Evolutionary conservation across 805 yeast species (phyloP), one percentile per base, ranked within the genome.

Genomic region (Wickerhamomyces hampshirensis): DNA sequence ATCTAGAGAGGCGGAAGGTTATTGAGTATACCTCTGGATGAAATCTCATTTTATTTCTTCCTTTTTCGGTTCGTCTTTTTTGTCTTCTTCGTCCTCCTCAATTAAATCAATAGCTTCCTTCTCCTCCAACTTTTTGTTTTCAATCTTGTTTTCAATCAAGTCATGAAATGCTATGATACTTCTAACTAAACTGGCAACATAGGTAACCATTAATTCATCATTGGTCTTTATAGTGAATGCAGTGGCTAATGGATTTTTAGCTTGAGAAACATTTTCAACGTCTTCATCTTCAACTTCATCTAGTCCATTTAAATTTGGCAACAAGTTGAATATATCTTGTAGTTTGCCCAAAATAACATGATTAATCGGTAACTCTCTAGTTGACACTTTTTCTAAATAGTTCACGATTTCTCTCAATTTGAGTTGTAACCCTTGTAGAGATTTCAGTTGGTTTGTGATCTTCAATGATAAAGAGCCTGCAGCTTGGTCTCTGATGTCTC

Each of bases 91-190:
- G 9, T 27, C 29, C 6, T 26, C 35, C 17, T 41, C 38, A 16
- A 30, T 28, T 12, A 33, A 4, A 6, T n/a, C 14, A 9, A 19
- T 23, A 31, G 35, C 26, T 28, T 42, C 44, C 33, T 54, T 53
- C 38, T 62, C 65, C 35, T 59, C 64, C 19, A 63, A 40, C 39
- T 69, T 73, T 55, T 79, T 81, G 60, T 88, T 88, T 50, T 84
- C 86, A 47, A 93, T 80, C 65, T 93, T 93, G 66, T 94, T 94
- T 53, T 93, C 98, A 56, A 93, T 93, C 60, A 93, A 73, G 59
- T 93, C 95, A 62, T 93, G 96, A 73, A 93, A 91, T 9, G 98
- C 94, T 55, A 93, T 84, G 52, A 94, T 89, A 5, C 98, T 84
- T 56, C 98, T 76, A 17, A 93, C 96, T 52, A 93, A 68, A 34